Base-by-base conservation (phyloP, 768 basidiomycete species). In the Mycena epipterygia region DNA sequence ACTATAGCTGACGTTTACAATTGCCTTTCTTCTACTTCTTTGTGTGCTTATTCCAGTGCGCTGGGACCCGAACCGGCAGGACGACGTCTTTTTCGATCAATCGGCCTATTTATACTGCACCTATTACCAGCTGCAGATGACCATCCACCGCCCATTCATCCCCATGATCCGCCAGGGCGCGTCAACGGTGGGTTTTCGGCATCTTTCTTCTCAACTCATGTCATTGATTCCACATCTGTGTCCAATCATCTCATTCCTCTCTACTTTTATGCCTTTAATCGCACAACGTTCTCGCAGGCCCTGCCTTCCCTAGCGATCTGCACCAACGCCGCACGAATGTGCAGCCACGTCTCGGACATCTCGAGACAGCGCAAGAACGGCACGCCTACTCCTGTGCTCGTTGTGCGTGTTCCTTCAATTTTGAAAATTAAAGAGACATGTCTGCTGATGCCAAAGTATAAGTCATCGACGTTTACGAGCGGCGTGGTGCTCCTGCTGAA, bases 111-210 rank as follows among this genome's bases (percentile, higher is more conserved):
- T 88, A 1, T 83, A 84, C 60, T 65, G 79, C 9, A 65, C 78
- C 9, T 88, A 83, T 76, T 87, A 87, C 73, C 80, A 81, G 25
- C 74, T 79, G 41, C 81, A 86, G 76, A 88, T 88, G 74, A 76
- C 84, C 23, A 80, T 87, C 44, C 88, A 89, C 73, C 84, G 88
- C 17, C 85, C 86, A 4, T 88, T 86, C 78, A 84, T 89, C 57
- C 86, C 84, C 0, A 79, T 46, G 29, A 32, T 71, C 2, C 33
- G 71, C 39, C 25, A 46, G 2, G 62, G 66, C 5, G 57, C 25
- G 8, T 49, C 62, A 8, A 71, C 60, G 21, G 71, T 64, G 80
- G 1, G 78, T 16, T 27, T 48, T 25, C 13, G 42, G 16, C 44
- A n/a, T 46, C 23, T 46, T 23, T n/a, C n/a, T n/a, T n/a, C n/a